These are phyloP conservation scores for Friedmanniomyces simplex DNA, from an alignment of 495 filamentous ascomycete genomes.

Conservation along the genomic window DNA sequence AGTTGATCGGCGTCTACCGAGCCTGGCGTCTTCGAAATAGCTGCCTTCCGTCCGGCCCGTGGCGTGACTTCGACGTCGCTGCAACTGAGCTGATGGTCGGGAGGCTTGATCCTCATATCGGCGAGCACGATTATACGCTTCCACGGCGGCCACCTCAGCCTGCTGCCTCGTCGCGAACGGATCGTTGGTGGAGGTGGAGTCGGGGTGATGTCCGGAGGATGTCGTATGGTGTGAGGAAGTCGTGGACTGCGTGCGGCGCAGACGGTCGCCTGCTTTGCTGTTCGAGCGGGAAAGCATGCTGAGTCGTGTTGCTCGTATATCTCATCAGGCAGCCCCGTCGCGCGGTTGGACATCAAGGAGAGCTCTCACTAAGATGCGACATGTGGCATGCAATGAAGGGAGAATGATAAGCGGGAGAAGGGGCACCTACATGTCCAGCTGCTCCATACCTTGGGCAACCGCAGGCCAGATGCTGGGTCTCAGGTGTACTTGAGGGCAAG, in stretches of 20 bases:
- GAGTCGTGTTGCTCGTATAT: not conserved
- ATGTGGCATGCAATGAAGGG: constrained; percentile 4
- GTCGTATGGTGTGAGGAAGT: constrained; percentile 16
- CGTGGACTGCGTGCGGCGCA: constrained; percentile 27
- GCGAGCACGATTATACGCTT: constrained; percentile 27
- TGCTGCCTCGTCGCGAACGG: constrained; percentile 26
- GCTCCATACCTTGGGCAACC: not conserved
- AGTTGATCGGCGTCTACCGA: constrained; percentile 11
- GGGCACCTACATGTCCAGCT: not conserved
- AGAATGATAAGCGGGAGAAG: not conserved
- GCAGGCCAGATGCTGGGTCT: not conserved
- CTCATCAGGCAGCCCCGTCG: not conserved
- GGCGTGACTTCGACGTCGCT: constrained; percentile 11
- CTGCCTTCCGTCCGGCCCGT: constrained; percentile 15
- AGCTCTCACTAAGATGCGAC: constrained; percentile 4
- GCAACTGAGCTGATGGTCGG: not conserved
- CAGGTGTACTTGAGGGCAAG: not conserved
- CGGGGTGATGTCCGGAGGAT: constrained; percentile 8
- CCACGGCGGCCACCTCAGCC: constrained; percentile 27
- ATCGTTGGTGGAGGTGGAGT: constrained; percentile 16
- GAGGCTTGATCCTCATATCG: not conserved
- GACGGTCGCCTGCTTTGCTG: constrained; percentile 25
- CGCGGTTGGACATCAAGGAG: not conserved
- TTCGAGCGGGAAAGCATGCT: constrained; percentile 28
- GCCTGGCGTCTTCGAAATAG: constrained; percentile 19